Conservation (phyloP, 106 monocot species). For the Platanthera zijinensis region DNA sequence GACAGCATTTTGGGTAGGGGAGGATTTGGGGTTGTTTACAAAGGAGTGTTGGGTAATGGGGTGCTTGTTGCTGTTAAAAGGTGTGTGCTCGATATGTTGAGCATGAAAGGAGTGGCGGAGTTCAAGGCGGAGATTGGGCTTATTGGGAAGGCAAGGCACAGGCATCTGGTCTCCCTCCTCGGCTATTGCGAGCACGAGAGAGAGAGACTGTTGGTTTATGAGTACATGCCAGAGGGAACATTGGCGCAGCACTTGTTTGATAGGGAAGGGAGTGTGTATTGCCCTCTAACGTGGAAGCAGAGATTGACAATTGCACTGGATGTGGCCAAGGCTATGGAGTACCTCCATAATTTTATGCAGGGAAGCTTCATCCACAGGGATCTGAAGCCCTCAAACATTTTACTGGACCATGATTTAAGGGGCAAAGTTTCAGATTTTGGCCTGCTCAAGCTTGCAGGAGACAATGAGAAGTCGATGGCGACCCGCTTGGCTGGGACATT, state of each 20-base stretch:
- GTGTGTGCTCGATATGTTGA: constrained; percentile 37
- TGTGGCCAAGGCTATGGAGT: constrained; percentile 88
- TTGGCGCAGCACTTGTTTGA: constrained; percentile 71
- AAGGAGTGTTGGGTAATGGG: constrained; percentile 55
- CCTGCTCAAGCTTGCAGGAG: constrained; percentile 66
- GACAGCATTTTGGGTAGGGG: constrained; percentile 61
- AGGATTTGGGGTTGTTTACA: constrained; percentile 87
- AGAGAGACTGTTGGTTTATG: constrained; percentile 85
- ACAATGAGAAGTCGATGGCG: constrained; percentile 70
- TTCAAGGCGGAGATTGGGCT: constrained; percentile 83
- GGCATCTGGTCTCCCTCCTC: constrained; percentile 73
- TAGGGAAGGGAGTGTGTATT: constrained; percentile 19
- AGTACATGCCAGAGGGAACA: constrained; percentile 84
- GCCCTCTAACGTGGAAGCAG: constrained; percentile 78
- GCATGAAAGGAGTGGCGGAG: constrained; percentile 72
- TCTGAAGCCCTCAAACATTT: constrained; percentile 90
- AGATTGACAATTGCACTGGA: constrained; percentile 76
- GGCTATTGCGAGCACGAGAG: constrained; percentile 66
- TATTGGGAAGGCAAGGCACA: constrained; percentile 69
- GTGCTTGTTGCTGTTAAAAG: constrained; percentile 73
- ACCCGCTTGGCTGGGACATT: constrained; percentile 93
- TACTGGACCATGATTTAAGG: constrained; percentile 65
- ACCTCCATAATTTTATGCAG: constrained; percentile 83
- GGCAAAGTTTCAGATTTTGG: constrained; percentile 98
- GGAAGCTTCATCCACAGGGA: constrained; percentile 94